These are phyloP conservation scores for Buxus sempervirens DNA, from an alignment of 164 flowering plant genomes.

Conservation along the genomic window DNA sequence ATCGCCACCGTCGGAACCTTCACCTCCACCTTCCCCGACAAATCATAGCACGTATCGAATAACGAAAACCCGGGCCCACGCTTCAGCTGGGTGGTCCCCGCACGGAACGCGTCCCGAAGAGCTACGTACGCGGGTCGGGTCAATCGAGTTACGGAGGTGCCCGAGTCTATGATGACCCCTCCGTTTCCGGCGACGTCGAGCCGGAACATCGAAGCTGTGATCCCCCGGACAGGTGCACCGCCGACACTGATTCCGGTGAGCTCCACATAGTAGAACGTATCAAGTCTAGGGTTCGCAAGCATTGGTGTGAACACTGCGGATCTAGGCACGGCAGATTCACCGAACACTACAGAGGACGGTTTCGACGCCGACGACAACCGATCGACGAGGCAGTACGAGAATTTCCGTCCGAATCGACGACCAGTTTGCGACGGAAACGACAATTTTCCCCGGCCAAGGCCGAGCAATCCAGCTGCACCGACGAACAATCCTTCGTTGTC, in stretches of 20 bases:
- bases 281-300: conserved; percentile 19
- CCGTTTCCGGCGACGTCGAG: conserved; percentile 8
- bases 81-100: neutral
- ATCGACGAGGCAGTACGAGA: conserved; percentile 50
- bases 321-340: conserved; percentile 29
- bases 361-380: conserved; percentile 34
- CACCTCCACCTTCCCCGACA: conserved; percentile 1
- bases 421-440: conserved; percentile 42
- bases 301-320: conserved; percentile 36
- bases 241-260: conserved; percentile 55
- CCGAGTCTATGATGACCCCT: conserved; percentile 17
- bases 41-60: conserved; percentile 17
- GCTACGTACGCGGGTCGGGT: conserved; percentile 3
- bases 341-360: conserved; percentile 33
- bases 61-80: neutral
- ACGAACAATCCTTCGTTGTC: conserved; percentile 56
- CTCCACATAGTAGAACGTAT: conserved; percentile 50
- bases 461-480: conserved; percentile 55
- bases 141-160: conserved; percentile 15
- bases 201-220: neutral
- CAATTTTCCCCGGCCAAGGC: conserved; percentile 46
- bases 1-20: conserved; percentile 14
- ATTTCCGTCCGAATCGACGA: conserved; percentile 31
- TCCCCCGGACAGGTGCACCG: conserved; percentile 15
- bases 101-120: conserved; percentile 11